A percentile compares a stretch with the other conserved stretches of the same genome.
phyloP scores from a whole-genome alignment of 2,329 filamentous ascomycete species.

The Cladophialophora chaetospira region DNA sequence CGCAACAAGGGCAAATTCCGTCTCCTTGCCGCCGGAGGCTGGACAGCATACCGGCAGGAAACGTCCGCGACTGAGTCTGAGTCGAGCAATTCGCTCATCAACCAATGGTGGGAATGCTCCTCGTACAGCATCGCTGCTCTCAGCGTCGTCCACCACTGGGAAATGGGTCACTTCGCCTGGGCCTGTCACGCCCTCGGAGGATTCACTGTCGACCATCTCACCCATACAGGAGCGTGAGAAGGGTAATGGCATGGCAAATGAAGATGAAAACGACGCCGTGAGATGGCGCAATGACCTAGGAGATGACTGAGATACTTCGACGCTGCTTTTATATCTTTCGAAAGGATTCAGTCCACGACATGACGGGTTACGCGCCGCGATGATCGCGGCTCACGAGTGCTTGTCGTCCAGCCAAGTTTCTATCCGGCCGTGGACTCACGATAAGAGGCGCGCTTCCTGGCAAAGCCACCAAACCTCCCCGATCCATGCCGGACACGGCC shows the following conservation, averaged over 20 bases:
- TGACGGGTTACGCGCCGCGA: too few relatives aligned
- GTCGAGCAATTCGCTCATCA: slow-evolving; percentile 1
- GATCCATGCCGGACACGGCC: too few relatives aligned
- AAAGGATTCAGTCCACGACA: too few relatives aligned
- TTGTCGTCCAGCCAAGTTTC: too few relatives aligned
- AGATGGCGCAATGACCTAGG: slow-evolving; percentile 17
- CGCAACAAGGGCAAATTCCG: too few relatives aligned
- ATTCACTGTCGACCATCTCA: neutral
- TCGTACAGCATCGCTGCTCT: slow-evolving; percentile 3
- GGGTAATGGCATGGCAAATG: too few relatives aligned
- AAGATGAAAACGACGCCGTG: neutral
- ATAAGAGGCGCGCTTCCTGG: too few relatives aligned
- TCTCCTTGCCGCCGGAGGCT: too few relatives aligned
- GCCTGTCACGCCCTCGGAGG: neutral
- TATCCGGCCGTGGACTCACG: too few relatives aligned
- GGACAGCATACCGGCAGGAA: neutral
- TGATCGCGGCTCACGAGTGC: too few relatives aligned
- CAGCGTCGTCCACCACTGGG: neutral
- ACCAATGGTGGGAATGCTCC: neutral
- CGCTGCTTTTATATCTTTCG: neutral
- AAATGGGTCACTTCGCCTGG: slow-evolving; percentile 4
- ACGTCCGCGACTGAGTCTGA: slow-evolving; percentile 6
- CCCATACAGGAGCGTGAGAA: slow-evolving; percentile 4
- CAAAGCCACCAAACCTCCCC: too few relatives aligned
- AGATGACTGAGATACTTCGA: slow-evolving; percentile 4